A percentile compares a stretch with the other conserved stretches of the same genome.
phyloP scores from a whole-genome alignment of 176 grass and related monocot species.

The Eremochloa ophiuroides region DNA sequence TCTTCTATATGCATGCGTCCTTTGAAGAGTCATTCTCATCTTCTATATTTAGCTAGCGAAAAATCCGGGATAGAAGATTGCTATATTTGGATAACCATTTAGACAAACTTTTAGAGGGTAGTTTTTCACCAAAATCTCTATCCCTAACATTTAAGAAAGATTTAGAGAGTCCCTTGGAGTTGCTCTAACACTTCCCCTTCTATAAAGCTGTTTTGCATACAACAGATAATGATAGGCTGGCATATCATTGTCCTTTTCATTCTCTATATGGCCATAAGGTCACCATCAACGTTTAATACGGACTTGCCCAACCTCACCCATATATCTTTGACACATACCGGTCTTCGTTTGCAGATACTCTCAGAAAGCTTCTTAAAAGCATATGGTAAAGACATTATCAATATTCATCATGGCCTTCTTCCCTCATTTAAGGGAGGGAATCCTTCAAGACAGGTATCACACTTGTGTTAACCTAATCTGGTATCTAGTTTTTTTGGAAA shows the following conservation, averaged over 20 bases:
- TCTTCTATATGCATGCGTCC: too few species aligned
- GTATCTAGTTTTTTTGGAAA: background rate
- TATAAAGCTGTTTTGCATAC: background rate
- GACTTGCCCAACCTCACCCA: background rate
- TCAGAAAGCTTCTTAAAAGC: constrained; percentile 68
- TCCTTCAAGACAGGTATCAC: constrained; percentile 81
- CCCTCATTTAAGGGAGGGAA: constrained; percentile 90
- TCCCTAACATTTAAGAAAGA: too few species aligned
- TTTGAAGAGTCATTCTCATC: too few species aligned
- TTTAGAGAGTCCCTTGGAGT: too few species aligned
- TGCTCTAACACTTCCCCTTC: background rate
- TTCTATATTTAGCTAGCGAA: too few species aligned
- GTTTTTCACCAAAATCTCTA: too few species aligned
- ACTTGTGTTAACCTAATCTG: constrained; percentile 4
- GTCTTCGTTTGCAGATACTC: constrained; percentile 53
- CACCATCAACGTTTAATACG: background rate
- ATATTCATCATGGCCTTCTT: constrained; percentile 98
- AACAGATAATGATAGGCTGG: background rate
- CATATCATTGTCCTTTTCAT: background rate
- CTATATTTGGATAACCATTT: too few species aligned
- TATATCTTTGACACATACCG: background rate
- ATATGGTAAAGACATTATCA: constrained; percentile 94
- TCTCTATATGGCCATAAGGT: background rate
- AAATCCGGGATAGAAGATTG: too few species aligned
- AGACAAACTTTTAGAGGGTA: too few species aligned